These are phyloP conservation scores for Quercus dentata DNA, from an alignment of 306 rosid genomes.

Conservation along the genomic window DNA sequence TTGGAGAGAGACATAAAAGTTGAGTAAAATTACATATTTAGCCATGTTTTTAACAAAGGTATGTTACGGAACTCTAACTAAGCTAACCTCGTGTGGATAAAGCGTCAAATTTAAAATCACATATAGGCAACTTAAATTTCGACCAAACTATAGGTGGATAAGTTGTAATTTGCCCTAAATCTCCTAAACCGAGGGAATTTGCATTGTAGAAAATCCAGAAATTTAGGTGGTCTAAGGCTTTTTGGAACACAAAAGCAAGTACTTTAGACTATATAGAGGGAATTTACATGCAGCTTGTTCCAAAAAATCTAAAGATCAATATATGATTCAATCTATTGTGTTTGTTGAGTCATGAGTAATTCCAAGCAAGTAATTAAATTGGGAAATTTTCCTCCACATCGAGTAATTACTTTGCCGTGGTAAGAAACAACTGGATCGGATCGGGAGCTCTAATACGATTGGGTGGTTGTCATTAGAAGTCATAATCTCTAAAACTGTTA, in stretches of 20 bases:
- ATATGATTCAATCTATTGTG: conserved; percentile 50
- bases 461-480: conserved; percentile 49
- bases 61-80: too few relatives aligned
- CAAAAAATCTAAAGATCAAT: conserved; percentile 52
- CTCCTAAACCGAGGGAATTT: conserved; percentile 38
- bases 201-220: neutral
- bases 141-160: too few relatives aligned
- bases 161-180: too few relatives aligned
- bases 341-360: conserved; percentile 56
- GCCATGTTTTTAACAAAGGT: too few relatives aligned
- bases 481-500: neutral
- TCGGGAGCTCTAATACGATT: conserved; percentile 45
- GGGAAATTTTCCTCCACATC: conserved; percentile 65
- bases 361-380: conserved; percentile 50
- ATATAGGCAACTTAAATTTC: too few relatives aligned
- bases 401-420: conserved; percentile 65
- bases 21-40: too few relatives aligned
- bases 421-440: conserved; percentile 75
- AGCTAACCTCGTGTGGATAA: too few relatives aligned
- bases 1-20: too few relatives aligned
- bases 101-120: too few relatives aligned
- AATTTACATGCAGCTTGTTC: conserved; percentile 70
- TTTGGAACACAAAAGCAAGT: conserved; percentile 90
- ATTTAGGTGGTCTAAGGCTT: conserved; percentile 39
- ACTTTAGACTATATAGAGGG: conserved; percentile 59